A percentile compares a stretch with the other conserved stretches of the same genome.
phyloP scores from a whole-genome alignment of 1,284 basidiomycete species.

The Fomitopsis palustris region DNA sequence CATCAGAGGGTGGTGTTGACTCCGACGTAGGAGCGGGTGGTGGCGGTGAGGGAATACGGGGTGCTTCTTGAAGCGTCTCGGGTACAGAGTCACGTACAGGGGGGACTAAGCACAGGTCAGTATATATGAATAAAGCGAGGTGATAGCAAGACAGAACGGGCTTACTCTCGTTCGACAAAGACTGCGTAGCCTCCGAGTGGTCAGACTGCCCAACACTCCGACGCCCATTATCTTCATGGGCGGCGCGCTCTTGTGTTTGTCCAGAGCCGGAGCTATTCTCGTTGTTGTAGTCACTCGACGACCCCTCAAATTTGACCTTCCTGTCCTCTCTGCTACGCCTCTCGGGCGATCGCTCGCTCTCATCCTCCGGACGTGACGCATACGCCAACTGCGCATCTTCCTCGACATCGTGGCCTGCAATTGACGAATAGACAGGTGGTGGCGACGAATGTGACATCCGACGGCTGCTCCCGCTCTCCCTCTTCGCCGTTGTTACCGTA shows the following conservation, averaged over 20 bases:
- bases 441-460: slow-evolving; percentile 15
- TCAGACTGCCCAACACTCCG: not conserved
- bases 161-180: not conserved
- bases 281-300: slow-evolving; percentile 14
- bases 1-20: slow-evolving; percentile 24
- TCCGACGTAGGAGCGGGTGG: not conserved
- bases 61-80: not conserved
- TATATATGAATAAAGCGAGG: too few relatives aligned
- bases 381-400: slow-evolving; percentile 36
- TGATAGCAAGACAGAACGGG: too few relatives aligned
- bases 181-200: not conserved
- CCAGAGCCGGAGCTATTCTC: slow-evolving; percentile 13
- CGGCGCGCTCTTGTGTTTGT: slow-evolving; percentile 12
- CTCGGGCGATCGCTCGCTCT: slow-evolving; percentile 11
- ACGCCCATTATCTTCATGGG: not conserved
- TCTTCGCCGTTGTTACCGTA: not conserved
- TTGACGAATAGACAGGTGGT: slow-evolving; percentile 25
- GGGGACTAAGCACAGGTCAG: not conserved
- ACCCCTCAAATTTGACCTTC: slow-evolving; percentile 22
- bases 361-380: slow-evolving; percentile 31
- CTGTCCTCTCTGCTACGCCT: slow-evolving; percentile 15
- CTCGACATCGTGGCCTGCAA: slow-evolving; percentile 27
- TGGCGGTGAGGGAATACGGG: slow-evolving; percentile 6
- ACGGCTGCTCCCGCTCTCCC: not conserved
- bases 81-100: not conserved